Percentiles rank a stretch among this genome's conserved stretches.
Conservation (phyloP, 1,139 yeast species). For the Blastobotrys buckinghamii region DNA sequence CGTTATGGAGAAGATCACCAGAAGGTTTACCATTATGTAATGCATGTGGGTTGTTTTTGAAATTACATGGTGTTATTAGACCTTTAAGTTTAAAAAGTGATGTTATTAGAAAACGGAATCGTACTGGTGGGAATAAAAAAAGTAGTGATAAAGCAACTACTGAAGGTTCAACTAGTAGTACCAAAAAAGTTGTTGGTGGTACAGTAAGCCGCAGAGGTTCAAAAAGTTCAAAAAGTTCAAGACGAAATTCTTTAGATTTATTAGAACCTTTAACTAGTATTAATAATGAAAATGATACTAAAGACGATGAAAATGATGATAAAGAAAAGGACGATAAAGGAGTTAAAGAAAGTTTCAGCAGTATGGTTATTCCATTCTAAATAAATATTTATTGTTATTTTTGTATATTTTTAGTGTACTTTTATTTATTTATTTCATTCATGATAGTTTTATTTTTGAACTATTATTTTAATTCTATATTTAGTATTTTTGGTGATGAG, state of each 20-base stretch:
- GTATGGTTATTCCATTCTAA: constrained; percentile 7
- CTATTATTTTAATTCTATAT: too few species aligned
- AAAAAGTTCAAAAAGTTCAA: neutral
- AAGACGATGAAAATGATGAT: neutral
- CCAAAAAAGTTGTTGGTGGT: neutral
- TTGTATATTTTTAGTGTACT: neutral
- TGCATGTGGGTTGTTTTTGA: constrained; percentile 89
- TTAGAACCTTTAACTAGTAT: neutral
- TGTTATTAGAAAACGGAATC: constrained; percentile 74
- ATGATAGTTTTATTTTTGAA: too few species aligned
- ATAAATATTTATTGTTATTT: neutral
- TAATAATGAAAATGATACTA: neutral
- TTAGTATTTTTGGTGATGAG: too few species aligned
- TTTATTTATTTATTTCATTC: neutral
- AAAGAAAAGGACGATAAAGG: neutral
- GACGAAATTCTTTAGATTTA: neutral
- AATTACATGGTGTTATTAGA: constrained; percentile 88
- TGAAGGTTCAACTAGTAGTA: neutral
- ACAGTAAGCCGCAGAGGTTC: neutral
- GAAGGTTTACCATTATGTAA: constrained; percentile 91
- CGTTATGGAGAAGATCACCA: constrained; percentile 91
- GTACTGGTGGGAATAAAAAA: constrained; percentile 17
- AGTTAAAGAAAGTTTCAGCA: neutral
- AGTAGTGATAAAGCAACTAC: neutral
- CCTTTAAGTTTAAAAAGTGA: constrained; percentile 89